Base-by-base conservation (phyloP, 495 filamentous ascomycete genomes). In the Penicillium desertorum region DNA sequence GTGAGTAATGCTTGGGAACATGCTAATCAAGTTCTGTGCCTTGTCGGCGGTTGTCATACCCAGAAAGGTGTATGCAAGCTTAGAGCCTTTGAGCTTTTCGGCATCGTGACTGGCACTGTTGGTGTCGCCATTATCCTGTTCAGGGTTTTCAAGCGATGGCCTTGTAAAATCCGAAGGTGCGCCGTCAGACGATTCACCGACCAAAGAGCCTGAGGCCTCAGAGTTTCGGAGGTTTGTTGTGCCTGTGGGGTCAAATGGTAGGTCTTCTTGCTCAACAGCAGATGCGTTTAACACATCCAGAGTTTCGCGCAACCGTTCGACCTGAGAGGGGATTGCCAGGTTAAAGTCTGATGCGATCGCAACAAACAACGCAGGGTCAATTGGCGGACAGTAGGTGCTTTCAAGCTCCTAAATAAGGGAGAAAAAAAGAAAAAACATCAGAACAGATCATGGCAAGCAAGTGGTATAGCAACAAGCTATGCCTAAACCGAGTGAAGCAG, bases 161-260 rank as follows among this genome's bases (percentile, higher is more conserved):
- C 22, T 51, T 34, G 42, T 16, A 16, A 37, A 16, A 5, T 55
- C 44, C 7, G 50, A 53, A 0, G 37, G 34, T 17, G 23, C 36
- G 11, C 36, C 27, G 4, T 37, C 30, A 5, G 59, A 59, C 1
- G 48, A 44, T 30, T 25, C 32, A 12, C 16, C 39, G 16, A 7
- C 3, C 25, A 19, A 11, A 20, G 50, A 34, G 9, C 50, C 56
- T 36, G 32, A 16, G 11, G 54, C 65, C 34, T 72, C 66, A 5
- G 30, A 51, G 37, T 62, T 54, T 14, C 69, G 47, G 32, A 62
- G 59, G 32, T 63, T 69, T 12, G 64, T 64, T 19, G 68, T 84
- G 3, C 88, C 91, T 11, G 88, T 91, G 0, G 90, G 84, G 57
- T 96, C 90, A 65, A 95, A 95, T 0, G 83, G 85, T 0, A 84